phyloP scores from a whole-genome alignment of 768 basidiomycete genomes.

The Candolleomyces aberdarensis region DNA sequence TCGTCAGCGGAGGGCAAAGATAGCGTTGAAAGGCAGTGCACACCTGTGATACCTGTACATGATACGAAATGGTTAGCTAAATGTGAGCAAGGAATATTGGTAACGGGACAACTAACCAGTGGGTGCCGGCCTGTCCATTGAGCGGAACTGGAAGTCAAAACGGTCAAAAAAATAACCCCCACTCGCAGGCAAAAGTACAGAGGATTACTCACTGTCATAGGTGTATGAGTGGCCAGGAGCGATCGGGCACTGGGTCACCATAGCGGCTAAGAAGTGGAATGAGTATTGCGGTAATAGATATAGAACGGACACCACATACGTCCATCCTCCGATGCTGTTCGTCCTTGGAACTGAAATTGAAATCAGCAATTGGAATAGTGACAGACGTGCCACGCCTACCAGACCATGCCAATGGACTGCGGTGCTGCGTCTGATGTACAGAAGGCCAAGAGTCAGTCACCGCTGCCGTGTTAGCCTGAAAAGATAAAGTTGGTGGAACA shows the following conservation, averaged over 20 bases:
- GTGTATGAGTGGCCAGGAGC: conserved; percentile 16
- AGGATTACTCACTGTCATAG: conserved; percentile 14
- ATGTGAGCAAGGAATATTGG: too few relatives aligned
- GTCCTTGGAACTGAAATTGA: conserved; percentile 34
- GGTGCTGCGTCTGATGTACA: conserved; percentile 21
- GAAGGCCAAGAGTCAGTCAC: background rate
- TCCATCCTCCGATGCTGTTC: conserved; percentile 45
- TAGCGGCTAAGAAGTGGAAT: conserved; percentile 2
- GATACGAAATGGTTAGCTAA: too few relatives aligned
- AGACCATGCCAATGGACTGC: conserved; percentile 33
- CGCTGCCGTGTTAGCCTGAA: too few relatives aligned
- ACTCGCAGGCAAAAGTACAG: background rate
- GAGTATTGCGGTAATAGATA: background rate
- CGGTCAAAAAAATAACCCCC: background rate
- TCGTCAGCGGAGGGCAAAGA: background rate
- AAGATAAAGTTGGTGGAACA: background rate
- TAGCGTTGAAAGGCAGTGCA: background rate
- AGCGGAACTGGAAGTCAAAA: conserved; percentile 13
- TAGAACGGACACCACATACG: conserved; percentile 14
- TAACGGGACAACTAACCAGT: background rate
- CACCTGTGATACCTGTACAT: conserved; percentile 17
- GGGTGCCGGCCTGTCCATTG: conserved; percentile 9
- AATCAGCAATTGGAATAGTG: background rate
- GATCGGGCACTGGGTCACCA: conserved; percentile 14
- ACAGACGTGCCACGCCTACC: conserved; percentile 12